Evolutionary conservation across 1,139 yeast genomes (phyloP).

Genomic region (Schizosaccharomyces versatilis): DNA sequence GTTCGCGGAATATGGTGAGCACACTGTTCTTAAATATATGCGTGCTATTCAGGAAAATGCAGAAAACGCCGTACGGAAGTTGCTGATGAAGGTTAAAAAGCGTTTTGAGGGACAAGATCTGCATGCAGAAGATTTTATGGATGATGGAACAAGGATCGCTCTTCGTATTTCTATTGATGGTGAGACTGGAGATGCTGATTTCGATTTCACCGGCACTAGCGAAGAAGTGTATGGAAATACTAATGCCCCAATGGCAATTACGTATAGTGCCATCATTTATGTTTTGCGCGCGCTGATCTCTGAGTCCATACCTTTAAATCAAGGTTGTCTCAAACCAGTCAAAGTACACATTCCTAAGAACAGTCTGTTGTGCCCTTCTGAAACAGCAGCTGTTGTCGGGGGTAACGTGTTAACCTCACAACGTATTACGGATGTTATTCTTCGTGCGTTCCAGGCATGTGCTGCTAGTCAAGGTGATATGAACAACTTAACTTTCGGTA

Average conservation of each 20-base stretch:
- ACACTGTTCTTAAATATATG: slow-evolving; percentile 37
- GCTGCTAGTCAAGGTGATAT: slow-evolving; percentile 51
- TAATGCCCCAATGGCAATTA: slow-evolving; percentile 51
- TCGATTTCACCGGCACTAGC: slow-evolving; percentile 41
- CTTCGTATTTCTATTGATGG: slow-evolving; percentile 26
- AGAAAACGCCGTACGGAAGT: slow-evolving; percentile 29
- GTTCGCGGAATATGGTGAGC: slow-evolving; percentile 29
- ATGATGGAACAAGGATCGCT: slow-evolving; percentile 35
- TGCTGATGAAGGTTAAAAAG: slow-evolving; percentile 22
- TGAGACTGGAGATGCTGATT: slow-evolving; percentile 27
- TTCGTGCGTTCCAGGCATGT: slow-evolving; percentile 53
- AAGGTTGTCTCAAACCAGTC: slow-evolving; percentile 60
- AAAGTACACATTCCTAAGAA: slow-evolving; percentile 43
- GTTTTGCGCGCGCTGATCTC: slow-evolving; percentile 53
- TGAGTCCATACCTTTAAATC: slow-evolving; percentile 61
- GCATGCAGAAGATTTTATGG: slow-evolving; percentile 32
- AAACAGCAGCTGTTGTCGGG: slow-evolving; percentile 69
- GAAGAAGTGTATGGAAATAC: slow-evolving; percentile 34
- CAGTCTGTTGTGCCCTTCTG: slow-evolving; percentile 44
- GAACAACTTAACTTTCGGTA: slow-evolving; percentile 51
- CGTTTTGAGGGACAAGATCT: slow-evolving; percentile 21
- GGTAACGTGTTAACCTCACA: slow-evolving; percentile 80
- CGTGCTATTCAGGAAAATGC: slow-evolving; percentile 38
- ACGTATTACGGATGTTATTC: slow-evolving; percentile 54
- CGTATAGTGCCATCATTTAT: slow-evolving; percentile 60